Percentiles rank a stretch among this genome's conserved stretches.
phyloP scores from a whole-genome alignment of 768 basidiomycete genomes.

The Leccinum rimulosum region DNA sequence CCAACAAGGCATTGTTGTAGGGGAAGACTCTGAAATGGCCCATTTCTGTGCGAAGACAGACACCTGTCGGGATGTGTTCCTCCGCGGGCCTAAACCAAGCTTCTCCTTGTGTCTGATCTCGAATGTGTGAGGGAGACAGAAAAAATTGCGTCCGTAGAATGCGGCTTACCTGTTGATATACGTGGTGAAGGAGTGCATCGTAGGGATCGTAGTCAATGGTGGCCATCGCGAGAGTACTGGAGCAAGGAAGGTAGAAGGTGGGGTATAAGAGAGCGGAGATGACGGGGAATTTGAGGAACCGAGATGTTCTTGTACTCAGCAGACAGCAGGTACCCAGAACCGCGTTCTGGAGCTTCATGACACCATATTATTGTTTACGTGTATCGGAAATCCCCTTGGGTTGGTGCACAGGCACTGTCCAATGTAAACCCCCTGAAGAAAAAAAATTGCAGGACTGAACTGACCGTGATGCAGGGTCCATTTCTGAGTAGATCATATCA shows the following conservation, averaged over 20 bases:
- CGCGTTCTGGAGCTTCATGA: background rate
- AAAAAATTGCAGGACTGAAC: conserved; percentile 1
- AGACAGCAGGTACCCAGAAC: background rate
- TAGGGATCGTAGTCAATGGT: conserved; percentile 76
- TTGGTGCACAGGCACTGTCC: conserved; percentile 1
- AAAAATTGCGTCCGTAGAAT: background rate
- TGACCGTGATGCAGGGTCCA: conserved; percentile 6
- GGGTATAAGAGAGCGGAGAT: conserved; percentile 15
- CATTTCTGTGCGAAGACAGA: conserved; percentile 67
- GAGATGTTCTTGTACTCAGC: background rate
- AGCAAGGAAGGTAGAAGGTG: background rate
- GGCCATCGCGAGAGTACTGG: conserved; percentile 5
- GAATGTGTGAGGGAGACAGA: conserved; percentile 3
- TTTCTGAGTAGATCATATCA: conserved; percentile 4
- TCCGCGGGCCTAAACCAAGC: conserved; percentile 85
- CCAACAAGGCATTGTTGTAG: conserved; percentile 71
- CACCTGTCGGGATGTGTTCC: conserved; percentile 73
- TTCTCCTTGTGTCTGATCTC: conserved; percentile 69
- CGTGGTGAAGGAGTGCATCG: conserved; percentile 76
- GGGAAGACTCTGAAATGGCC: conserved; percentile 79
- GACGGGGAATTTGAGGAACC: background rate
- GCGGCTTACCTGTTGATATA: conserved; percentile 66
- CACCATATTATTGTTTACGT: background rate
- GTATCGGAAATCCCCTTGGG: conserved; percentile 4
- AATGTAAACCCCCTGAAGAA: background rate